Conservation (phyloP, 2,329 filamentous ascomycete species). For the Penicillium fuscoglaucum region DNA sequence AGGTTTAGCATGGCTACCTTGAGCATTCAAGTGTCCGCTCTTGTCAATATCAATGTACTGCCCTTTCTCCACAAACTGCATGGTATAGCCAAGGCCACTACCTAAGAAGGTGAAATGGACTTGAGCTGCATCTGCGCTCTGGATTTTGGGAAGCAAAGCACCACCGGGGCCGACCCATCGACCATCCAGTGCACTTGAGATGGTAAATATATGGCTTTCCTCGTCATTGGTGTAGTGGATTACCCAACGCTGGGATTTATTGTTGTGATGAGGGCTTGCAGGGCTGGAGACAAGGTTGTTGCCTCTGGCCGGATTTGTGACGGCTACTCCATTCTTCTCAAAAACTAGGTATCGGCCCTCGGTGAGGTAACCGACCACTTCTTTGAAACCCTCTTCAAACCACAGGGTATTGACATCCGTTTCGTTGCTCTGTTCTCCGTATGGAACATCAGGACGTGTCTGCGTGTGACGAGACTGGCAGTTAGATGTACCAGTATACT, state of each 20-base stretch:
- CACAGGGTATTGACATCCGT: slow-evolving; percentile 34
- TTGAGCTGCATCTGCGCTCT: slow-evolving; percentile 25
- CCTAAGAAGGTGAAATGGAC: slow-evolving; percentile 38
- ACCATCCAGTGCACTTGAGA: slow-evolving; percentile 46
- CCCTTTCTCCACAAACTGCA: slow-evolving; percentile 31
- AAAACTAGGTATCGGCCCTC: slow-evolving; percentile 58
- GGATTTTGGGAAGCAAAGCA: slow-evolving; percentile 21
- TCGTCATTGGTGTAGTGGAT: slow-evolving; percentile 44
- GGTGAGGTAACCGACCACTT: slow-evolving; percentile 53
- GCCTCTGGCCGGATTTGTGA: slow-evolving; percentile 36
- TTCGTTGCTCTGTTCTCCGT: slow-evolving; percentile 44
- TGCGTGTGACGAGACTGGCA: slow-evolving; percentile 45
- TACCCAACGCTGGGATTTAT: slow-evolving; percentile 52
- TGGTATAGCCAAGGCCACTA: slow-evolving; percentile 36
- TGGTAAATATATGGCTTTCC: slow-evolving; percentile 39
- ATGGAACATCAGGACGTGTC: slow-evolving; percentile 51
- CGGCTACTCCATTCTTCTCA: slow-evolving; percentile 48
- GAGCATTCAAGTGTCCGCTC: slow-evolving; percentile 11
- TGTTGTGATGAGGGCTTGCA: slow-evolving; percentile 40
- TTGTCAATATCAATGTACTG: slow-evolving; percentile 22
- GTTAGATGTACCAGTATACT: slow-evolving; percentile 48
- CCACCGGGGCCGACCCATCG: slow-evolving; percentile 36
- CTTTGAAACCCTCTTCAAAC: slow-evolving; percentile 58
- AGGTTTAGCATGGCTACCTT: neutral
- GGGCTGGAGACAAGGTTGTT: slow-evolving; percentile 20